Evolutionary conservation across 768 basidiomycete genomes (phyloP), one percentile per base, ranked within the genome.

Genomic region (Pleurotus cornucopiae): DNA sequence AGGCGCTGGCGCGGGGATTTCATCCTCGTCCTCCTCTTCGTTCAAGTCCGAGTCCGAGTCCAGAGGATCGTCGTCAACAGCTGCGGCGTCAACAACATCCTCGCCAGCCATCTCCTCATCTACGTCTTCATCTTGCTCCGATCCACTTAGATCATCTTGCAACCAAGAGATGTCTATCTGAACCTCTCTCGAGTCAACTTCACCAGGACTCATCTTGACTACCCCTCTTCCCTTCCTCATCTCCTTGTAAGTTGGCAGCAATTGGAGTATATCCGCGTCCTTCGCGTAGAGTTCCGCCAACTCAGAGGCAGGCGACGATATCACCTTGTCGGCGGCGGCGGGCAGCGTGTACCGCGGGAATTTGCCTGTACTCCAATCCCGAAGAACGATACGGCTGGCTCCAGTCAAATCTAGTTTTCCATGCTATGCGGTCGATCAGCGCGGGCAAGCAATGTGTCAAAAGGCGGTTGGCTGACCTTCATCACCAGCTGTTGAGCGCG

Each of bases 351-450:
- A 94, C 58, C 88, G 81, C 21, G 83, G 79, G 63, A 96, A 76
- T 60, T 81, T 86, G 52, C 88, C 86, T 5, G 76, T 78, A 57
- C 77, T 83, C 94, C 94, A 97, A 71, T 96, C 93, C 7, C 88
- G 84, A 44, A 97, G 77, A 38, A 97, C 76, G 57, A 88, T 76
- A 18, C 89, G 85, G 12, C 89, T 86, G 3, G 94, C 91, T 41
- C 82, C 83, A 2, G 81, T 77, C 49, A 89, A 69, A 67, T 96
- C 93, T 9, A 84, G 71, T 21, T 80, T 77, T 46, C 91, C 92
- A 66, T 78, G 82, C 89, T 94, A 64, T 56, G 55, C 52, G 64
- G 46, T 55, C 52, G 57, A 49, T 57, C 23, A 49, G 30, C 6
- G 6, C 30, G 30, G 30, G 6, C 7, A 34, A 34, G 30, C 7